A percentile compares a stretch with the other conserved stretches of the same genome.
These are phyloP conservation scores for Gaeumannomyces tritici DNA, from an alignment of 2,329 filamentous ascomycete species.

Conservation along the genomic window DNA sequence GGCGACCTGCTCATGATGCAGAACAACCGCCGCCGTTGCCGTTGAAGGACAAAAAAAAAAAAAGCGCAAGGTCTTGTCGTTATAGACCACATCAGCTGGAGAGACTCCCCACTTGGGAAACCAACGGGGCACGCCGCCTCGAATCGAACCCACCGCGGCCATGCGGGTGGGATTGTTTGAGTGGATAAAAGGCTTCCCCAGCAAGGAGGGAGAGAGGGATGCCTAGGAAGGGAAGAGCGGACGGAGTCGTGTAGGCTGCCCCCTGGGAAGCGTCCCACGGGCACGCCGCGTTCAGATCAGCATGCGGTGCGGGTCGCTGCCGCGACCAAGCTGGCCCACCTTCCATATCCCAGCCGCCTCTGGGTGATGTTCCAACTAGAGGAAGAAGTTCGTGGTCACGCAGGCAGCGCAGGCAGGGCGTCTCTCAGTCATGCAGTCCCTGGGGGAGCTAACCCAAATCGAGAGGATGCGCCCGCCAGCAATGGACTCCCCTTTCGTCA, in stretches of 20 bases:
- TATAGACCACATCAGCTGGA: neutral
- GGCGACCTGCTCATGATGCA: neutral
- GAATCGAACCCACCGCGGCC: no score
- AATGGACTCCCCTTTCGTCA: neutral
- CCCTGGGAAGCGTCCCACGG: neutral
- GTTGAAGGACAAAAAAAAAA: neutral
- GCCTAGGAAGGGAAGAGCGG: no score
- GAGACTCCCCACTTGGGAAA: neutral
- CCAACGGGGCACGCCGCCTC: neutral
- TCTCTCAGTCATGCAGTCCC: neutral
- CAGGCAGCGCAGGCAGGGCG: neutral
- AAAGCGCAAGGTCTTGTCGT: neutral
- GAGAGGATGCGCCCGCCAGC: neutral
- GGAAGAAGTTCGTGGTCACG: neutral
- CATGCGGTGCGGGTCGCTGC: neutral
- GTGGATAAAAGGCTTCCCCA: neutral
- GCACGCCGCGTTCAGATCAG: neutral
- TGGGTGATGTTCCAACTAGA: neutral
- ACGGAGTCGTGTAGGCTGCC: no score
- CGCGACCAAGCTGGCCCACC: neutral
- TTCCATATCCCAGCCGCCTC: no score
- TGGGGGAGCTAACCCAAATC: neutral
- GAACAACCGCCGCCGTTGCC: no score
- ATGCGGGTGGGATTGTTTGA: neutral
- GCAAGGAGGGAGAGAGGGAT: no score